Evolutionary conservation across 139 green algal genomes (phyloP).

Genomic region (Tetradesmus lagerheimii): DNA sequence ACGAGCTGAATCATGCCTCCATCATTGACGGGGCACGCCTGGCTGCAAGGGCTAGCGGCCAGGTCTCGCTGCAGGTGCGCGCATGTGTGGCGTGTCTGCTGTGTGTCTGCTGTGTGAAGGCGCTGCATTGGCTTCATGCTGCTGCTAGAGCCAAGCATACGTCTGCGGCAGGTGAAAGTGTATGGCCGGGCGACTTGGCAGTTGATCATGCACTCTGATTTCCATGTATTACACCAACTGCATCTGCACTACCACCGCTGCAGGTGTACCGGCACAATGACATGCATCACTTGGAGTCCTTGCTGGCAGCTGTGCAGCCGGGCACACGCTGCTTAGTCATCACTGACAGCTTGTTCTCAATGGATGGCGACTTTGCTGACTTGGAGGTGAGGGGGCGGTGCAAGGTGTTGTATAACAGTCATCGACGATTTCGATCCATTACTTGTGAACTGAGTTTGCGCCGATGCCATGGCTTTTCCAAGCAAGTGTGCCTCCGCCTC

Average conservation of each 20-base stretch:
- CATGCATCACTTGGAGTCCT: constrained; percentile 83
- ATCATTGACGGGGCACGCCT: constrained; percentile 95
- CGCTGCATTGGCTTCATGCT: too few species aligned
- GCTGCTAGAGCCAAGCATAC: too few species aligned
- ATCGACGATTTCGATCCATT: too few species aligned
- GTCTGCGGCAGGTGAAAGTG: too few species aligned
- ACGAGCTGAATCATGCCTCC: constrained; percentile 97
- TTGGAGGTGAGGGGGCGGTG: constrained; percentile 62
- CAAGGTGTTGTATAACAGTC: not conserved
- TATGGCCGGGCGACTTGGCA: too few species aligned
- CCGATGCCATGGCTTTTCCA: too few species aligned
- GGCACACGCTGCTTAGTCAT: constrained; percentile 78
- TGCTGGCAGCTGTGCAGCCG: constrained; percentile 59
- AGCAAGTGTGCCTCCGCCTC: too few species aligned
- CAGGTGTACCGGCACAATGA: constrained; percentile 94
- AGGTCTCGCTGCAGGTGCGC: not conserved
- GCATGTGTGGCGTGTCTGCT: not conserved
- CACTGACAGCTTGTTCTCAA: constrained; percentile 94
- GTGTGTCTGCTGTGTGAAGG: too few species aligned
- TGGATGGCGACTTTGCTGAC: constrained; percentile 96
- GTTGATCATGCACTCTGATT: too few species aligned
- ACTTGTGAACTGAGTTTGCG: too few species aligned
- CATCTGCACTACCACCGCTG: constrained; percentile 26
- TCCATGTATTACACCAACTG: too few species aligned
- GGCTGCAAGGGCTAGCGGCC: constrained; percentile 42